Percentiles rank a stretch among this genome's conserved stretches.
These are phyloP conservation scores for Jaenimonas drosophilae DNA, from an alignment of 208 protist genomes.

Conservation along the genomic window DNA sequence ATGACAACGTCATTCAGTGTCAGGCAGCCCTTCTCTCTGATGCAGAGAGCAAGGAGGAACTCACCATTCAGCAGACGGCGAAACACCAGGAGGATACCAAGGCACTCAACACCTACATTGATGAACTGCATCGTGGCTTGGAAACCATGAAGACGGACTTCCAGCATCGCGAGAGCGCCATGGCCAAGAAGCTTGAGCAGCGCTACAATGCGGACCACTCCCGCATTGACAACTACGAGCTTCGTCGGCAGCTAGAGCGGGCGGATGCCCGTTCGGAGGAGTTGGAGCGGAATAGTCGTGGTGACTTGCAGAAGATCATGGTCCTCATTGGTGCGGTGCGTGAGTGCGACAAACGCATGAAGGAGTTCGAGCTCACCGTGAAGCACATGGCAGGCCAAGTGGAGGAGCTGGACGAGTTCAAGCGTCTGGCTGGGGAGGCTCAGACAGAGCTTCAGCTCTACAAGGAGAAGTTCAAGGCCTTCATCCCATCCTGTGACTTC, in stretches of 20 bases:
- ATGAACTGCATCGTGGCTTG: slow-evolving; percentile 20
- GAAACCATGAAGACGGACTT: slow-evolving; percentile 18
- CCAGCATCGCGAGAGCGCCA: slow-evolving; percentile 9
- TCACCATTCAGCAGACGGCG: slow-evolving; percentile 9
- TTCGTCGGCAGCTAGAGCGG: slow-evolving; percentile 21
- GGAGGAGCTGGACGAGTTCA: slow-evolving; percentile 68
- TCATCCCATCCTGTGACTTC: slow-evolving; percentile 55
- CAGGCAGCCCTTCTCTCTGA: slow-evolving; percentile 60
- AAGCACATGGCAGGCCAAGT: slow-evolving; percentile 28
- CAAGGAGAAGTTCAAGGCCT: slow-evolving; percentile 52
- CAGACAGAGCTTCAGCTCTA: slow-evolving; percentile 64
- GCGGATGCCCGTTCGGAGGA: slow-evolving; percentile 24
- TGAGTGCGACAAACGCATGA: slow-evolving; percentile 64
- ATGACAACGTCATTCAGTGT: slow-evolving; percentile 72
- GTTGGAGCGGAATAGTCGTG: slow-evolving; percentile 37
- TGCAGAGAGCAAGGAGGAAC: slow-evolving; percentile 14
- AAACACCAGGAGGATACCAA: slow-evolving; percentile 13
- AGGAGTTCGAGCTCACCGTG: slow-evolving; percentile 44
- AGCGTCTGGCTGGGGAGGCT: slow-evolving; percentile 61
- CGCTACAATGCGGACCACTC: slow-evolving; percentile 1
- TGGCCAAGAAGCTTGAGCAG: slow-evolving; percentile 8
- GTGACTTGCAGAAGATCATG: slow-evolving; percentile 69
- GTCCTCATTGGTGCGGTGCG: slow-evolving; percentile 63
- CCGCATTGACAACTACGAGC: slow-evolving; percentile 10
- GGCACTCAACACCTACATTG: slow-evolving; percentile 11